phyloP scores from a whole-genome alignment of 2,329 filamentous ascomycete genomes.

The Penicillium sp. region DNA sequence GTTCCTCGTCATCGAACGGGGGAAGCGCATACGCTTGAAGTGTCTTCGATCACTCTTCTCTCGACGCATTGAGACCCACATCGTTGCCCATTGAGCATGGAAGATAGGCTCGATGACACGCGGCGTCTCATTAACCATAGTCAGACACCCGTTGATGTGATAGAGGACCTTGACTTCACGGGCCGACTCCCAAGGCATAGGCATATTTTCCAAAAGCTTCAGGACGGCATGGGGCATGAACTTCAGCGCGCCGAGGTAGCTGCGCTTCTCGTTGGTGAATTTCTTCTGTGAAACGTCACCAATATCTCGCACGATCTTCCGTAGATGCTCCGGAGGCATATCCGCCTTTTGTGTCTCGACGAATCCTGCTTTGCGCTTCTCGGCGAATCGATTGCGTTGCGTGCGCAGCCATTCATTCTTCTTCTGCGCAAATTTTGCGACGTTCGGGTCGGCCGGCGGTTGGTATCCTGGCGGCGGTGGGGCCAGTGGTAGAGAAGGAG shows the following conservation, averaged over 20 bases:
- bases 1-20: constrained; percentile 97
- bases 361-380: constrained; percentile 94
- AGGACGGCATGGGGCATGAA: constrained; percentile 99
- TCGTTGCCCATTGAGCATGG: constrained; percentile 97
- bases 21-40: constrained; percentile 98
- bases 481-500: constrained; percentile 53
- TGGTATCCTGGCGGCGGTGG: constrained; percentile 84
- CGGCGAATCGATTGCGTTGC: constrained; percentile 88
- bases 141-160: constrained; percentile 96
- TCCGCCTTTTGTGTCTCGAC: constrained; percentile 98
- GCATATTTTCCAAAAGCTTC: constrained; percentile 98
- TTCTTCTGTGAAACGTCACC: constrained; percentile 99
- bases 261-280: constrained; percentile 97
- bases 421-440: constrained; percentile 95
- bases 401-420: constrained; percentile 97
- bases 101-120: constrained; percentile 97
- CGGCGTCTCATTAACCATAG: constrained; percentile 92
- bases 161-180: constrained; percentile 97
- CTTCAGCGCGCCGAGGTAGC: constrained; percentile 93
- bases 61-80: constrained; percentile 98
- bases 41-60: constrained; percentile 94
- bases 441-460: constrained; percentile 73
- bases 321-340: constrained; percentile 95
- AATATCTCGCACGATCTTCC: constrained; percentile 97
- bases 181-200: constrained; percentile 98